Evolutionary conservation across 306 rosid species (phyloP).

Genomic region (Prunus mira): DNA sequence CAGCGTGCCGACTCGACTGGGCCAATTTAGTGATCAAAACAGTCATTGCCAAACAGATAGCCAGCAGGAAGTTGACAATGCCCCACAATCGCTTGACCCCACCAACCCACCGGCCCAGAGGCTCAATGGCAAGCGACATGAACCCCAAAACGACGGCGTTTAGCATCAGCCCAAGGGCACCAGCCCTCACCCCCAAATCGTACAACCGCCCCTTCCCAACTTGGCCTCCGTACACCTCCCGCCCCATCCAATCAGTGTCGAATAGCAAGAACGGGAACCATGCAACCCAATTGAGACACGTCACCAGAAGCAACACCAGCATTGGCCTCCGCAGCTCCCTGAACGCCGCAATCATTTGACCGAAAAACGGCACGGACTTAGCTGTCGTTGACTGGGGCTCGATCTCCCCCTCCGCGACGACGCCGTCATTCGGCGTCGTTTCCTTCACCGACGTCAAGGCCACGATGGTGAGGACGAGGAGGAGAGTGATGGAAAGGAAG

Average conservation of each 20-base stretch:
- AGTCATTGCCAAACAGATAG: conserved; percentile 42
- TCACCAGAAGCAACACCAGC: conserved; percentile 74
- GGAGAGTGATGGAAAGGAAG: conserved; percentile 57
- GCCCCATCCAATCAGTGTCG: conserved; percentile 98
- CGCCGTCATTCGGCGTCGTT: background rate
- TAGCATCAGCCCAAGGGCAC: conserved; percentile 74
- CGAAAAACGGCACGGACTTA: conserved; percentile 35
- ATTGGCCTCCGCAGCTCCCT: conserved; percentile 55
- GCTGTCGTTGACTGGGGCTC: background rate
- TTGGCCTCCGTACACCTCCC: conserved; percentile 79
- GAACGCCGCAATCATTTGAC: conserved; percentile 53
- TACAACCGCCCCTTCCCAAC: conserved; percentile 44
- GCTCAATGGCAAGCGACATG: conserved; percentile 52
- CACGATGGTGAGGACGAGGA: conserved; percentile 14
- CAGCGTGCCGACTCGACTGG: conserved; percentile 14
- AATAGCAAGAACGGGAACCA: conserved; percentile 87
- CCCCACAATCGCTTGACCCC: conserved; percentile 83
- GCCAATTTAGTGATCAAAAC: conserved; percentile 71
- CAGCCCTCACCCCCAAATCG: conserved; percentile 61
- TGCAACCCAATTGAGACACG: conserved; percentile 81
- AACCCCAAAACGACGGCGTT: conserved; percentile 66
- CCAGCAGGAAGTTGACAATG: conserved; percentile 62
- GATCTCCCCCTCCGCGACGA: background rate
- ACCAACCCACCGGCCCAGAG: conserved; percentile 48
- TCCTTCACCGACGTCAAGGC: conserved; percentile 56